A percentile compares a stretch with the other conserved stretches of the same genome.
Conservation (phyloP, 169 alveolate species). For the Ichthyophthirius multifiliis region DNA sequence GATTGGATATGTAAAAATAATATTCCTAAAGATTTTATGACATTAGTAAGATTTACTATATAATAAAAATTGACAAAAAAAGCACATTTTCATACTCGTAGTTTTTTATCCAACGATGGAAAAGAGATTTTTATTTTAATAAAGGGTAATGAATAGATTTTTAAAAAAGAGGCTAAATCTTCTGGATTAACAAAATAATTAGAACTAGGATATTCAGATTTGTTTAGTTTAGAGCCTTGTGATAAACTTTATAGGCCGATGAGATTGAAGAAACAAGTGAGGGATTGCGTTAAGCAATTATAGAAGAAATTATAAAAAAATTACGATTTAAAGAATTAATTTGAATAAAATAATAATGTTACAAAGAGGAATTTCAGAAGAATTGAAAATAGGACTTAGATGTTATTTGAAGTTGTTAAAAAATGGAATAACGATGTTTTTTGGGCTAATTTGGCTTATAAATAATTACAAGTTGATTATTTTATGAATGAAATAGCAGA, state of each 20-base stretch:
- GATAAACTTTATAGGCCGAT: conserved; percentile 33
- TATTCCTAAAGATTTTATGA: conserved; percentile 31
- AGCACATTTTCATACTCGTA: conserved; percentile 25
- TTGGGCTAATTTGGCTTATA: conserved; percentile 1
- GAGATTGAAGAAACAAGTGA: conserved; percentile 20
- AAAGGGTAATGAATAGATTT: conserved; percentile 19
- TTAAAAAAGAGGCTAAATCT: conserved; percentile 8
- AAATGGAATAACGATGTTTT: background rate
- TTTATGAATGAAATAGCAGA: background rate
- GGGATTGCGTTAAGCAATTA: background rate
- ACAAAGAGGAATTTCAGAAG: background rate
- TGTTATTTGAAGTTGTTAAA: background rate
- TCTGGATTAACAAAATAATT: conserved; percentile 12
- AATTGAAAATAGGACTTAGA: background rate
- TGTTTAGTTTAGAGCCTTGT: conserved; percentile 31
- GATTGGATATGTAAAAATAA: conserved; percentile 40
- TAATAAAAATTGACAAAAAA: conserved; percentile 7
- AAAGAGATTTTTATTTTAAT: conserved; percentile 9
- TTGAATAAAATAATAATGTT: background rate
- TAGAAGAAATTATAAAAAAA: background rate
- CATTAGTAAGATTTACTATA: conserved; percentile 32
- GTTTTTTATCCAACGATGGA: conserved; percentile 21
- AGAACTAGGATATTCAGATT: conserved; percentile 36
- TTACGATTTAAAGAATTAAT: background rate
- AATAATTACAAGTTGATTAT: background rate